phyloP scores from a whole-genome alignment of 305 asterid genomes.

The Coffea humblotiana region DNA sequence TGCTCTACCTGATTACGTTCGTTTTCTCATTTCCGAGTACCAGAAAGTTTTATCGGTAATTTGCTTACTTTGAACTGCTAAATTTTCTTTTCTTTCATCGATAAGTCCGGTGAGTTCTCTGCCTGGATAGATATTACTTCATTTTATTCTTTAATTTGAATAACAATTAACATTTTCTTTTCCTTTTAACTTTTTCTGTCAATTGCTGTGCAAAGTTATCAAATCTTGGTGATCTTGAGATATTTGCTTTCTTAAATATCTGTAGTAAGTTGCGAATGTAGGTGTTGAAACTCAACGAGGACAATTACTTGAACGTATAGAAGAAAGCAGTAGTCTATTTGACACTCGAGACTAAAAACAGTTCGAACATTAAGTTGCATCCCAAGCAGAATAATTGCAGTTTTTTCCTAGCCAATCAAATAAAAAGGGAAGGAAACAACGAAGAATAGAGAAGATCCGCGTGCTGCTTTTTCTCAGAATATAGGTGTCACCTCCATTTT shows the following conservation, averaged over 20 bases:
- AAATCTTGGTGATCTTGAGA: neutral
- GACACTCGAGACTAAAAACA: neutral
- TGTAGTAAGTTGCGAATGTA: neutral
- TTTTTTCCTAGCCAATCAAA: neutral
- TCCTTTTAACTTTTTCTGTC: too few relatives aligned
- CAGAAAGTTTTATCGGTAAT: conserved; percentile 54
- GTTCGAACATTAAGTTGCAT: neutral
- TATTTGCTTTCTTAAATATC: neutral
- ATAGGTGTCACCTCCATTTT: neutral
- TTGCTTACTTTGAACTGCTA: neutral
- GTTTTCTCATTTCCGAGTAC: conserved; percentile 59
- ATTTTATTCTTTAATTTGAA: too few relatives aligned
- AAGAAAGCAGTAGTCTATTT: neutral
- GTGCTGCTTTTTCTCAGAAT: neutral
- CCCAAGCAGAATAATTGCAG: neutral
- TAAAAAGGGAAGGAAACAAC: neutral
- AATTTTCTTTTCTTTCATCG: neutral
- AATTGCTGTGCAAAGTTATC: too few relatives aligned
- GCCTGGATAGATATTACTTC: too few relatives aligned
- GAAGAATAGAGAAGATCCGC: neutral
- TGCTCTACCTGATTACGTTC: conserved; percentile 54
- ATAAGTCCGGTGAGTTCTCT: too few relatives aligned
- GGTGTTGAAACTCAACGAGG: neutral
- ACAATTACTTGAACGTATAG: neutral
- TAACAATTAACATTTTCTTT: too few relatives aligned